phyloP scores from a whole-genome alignment of 495 filamentous ascomycete genomes.

The Talaromyces trachyspermus region DNA sequence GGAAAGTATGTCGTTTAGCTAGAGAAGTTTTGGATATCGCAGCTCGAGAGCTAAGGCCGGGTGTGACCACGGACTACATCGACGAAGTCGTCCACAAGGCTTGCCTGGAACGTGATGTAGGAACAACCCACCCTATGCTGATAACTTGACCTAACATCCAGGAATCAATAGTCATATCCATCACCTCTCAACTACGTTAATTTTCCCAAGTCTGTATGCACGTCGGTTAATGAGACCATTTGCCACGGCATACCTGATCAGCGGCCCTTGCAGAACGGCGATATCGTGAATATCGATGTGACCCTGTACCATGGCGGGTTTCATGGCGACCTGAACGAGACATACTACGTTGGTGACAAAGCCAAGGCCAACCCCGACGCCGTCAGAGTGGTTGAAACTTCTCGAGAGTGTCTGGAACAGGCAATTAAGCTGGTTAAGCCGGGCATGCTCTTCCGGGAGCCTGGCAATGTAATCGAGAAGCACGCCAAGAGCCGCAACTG shows the following conservation, averaged over 20 bases:
- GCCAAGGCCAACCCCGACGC: slow-evolving; percentile 66
- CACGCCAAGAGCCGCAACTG: slow-evolving; percentile 71
- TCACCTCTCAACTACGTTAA: slow-evolving; percentile 93
- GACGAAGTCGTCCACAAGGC: slow-evolving; percentile 96
- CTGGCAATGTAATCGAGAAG: slow-evolving; percentile 78
- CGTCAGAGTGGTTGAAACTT: slow-evolving; percentile 77
- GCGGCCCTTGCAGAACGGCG: slow-evolving; percentile 69
- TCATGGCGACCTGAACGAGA: slow-evolving; percentile 87
- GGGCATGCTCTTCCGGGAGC: slow-evolving; percentile 76
- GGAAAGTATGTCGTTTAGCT: slow-evolving; percentile 82
- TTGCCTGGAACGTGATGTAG: slow-evolving; percentile 84
- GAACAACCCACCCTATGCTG: slow-evolving; percentile 17
- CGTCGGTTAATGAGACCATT: slow-evolving; percentile 92
- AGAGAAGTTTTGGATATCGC: slow-evolving; percentile 92
- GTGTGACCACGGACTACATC: slow-evolving; percentile 92
- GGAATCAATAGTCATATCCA: slow-evolving; percentile 86
- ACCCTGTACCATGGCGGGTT: slow-evolving; percentile 81
- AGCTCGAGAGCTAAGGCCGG: slow-evolving; percentile 70
- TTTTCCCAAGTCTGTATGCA: slow-evolving; percentile 98
- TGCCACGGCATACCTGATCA: slow-evolving; percentile 89
- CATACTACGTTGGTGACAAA: slow-evolving; percentile 80
- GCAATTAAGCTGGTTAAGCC: slow-evolving; percentile 82
- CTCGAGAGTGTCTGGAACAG: slow-evolving; percentile 73
- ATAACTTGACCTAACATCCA: too few relatives aligned
- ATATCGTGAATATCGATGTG: slow-evolving; percentile 86